Evolutionary conservation across 2,329 filamentous ascomycete genomes (phyloP).

Genomic region (Fusarium virguliforme): DNA sequence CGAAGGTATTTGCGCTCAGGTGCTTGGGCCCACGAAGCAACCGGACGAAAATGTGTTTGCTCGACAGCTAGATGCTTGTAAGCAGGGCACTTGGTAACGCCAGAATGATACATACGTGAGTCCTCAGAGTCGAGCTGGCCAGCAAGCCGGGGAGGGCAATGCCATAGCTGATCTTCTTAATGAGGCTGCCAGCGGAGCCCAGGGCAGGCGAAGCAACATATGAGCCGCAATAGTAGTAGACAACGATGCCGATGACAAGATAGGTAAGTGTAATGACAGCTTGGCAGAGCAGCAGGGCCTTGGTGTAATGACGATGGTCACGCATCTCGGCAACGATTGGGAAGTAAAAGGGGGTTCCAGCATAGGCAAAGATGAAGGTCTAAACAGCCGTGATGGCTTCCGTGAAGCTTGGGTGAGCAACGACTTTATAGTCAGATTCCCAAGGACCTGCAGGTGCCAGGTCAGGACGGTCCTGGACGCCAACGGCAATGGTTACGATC

Average conservation of each 20-base stretch:
- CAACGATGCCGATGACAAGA: constrained; percentile 55
- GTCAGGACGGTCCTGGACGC: constrained; percentile 51
- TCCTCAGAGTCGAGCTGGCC: constrained; percentile 49
- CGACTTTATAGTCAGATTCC: constrained; percentile 51
- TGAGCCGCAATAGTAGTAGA: constrained; percentile 64
- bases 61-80: constrained; percentile 22
- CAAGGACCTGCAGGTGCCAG: constrained; percentile 46
- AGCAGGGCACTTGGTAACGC: too few species aligned
- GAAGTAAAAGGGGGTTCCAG: constrained; percentile 58
- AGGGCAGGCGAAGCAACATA: constrained; percentile 64
- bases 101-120: constrained; percentile 30
- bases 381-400: constrained; percentile 53
- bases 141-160: constrained; percentile 53
- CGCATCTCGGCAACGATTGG: constrained; percentile 55
- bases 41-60: constrained; percentile 54
- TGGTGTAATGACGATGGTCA: constrained; percentile 50
- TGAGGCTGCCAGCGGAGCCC: constrained; percentile 59
- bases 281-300: constrained; percentile 50
- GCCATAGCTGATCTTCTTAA: constrained; percentile 64
- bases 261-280: constrained; percentile 54
- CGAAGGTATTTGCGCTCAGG: constrained; percentile 46
- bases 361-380: constrained; percentile 57
- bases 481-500: constrained; percentile 52
- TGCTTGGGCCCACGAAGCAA: constrained; percentile 52
- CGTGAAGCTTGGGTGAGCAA: constrained; percentile 51